Evolutionary conservation across 345 rosid genomes (phyloP).

Genomic region (Eucalyptus erythrocorys): DNA sequence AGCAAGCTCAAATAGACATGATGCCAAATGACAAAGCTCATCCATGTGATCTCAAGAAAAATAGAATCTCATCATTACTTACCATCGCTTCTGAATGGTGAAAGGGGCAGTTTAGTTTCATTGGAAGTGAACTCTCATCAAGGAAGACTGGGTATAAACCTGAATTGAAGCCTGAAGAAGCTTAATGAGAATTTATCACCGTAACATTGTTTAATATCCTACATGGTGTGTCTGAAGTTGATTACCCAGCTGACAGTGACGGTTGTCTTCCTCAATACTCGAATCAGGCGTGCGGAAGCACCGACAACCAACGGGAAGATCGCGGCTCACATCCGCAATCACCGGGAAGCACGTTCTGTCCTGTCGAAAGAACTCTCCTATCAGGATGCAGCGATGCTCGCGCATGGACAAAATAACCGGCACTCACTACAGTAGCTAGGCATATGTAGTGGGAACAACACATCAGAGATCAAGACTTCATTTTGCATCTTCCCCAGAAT

Average conservation of each 20-base stretch:
- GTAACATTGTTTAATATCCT: background rate
- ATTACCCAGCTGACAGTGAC: slow-evolving; percentile 28
- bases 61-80: background rate
- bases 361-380: background rate
- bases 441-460: background rate
- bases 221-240: background rate
- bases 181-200: background rate
- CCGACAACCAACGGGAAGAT: background rate
- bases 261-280: slow-evolving; percentile 7
- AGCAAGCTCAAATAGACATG: background rate
- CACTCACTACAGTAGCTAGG: background rate
- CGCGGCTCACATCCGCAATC: background rate
- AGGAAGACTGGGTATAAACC: slow-evolving; percentile 50
- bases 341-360: background rate
- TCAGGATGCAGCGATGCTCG: background rate
- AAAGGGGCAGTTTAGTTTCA: slow-evolving; percentile 22
- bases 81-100: slow-evolving; percentile 22
- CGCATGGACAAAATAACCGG: background rate
- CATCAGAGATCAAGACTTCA: background rate
- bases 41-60: slow-evolving; percentile 1
- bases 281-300: background rate
- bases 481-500: background rate
- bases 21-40: background rate
- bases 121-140: slow-evolving; percentile 35
- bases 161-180: slow-evolving; percentile 7